Evolutionary conservation across 306 rosid species (phyloP).

Genomic region (Rubus parviflorus): DNA sequence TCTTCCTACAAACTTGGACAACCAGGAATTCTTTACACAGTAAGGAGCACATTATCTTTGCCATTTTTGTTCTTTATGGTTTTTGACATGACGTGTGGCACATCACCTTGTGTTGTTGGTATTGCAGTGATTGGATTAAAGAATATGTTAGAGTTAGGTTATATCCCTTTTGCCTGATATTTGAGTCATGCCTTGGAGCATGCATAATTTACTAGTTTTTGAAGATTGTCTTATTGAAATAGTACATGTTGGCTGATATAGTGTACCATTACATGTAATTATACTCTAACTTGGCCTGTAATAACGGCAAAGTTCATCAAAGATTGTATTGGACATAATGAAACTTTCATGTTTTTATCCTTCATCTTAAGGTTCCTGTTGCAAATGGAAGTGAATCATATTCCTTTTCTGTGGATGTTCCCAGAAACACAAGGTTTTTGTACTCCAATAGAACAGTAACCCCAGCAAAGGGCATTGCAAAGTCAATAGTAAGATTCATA

Average conservation of each 20-base stretch:
- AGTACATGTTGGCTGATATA: constrained; percentile 12
- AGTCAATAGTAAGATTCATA: constrained; percentile 76
- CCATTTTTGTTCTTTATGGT: constrained; percentile 26
- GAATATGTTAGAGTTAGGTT: constrained; percentile 44
- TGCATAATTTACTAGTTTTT: not conserved
- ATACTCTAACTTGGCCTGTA: constrained; percentile 17
- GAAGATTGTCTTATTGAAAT: constrained; percentile 6
- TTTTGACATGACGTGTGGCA: constrained; percentile 25
- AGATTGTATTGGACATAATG: not conserved
- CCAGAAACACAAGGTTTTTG: constrained; percentile 92
- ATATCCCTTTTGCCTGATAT: not conserved
- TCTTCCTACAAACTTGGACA: constrained; percentile 87
- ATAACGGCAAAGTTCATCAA: constrained; percentile 4
- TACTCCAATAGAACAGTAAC: constrained; percentile 78
- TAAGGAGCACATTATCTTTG: constrained; percentile 48
- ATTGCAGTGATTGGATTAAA: constrained; percentile 68
- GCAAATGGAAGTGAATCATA: constrained; percentile 97
- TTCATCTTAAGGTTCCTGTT: constrained; percentile 65
- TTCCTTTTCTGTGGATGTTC: constrained; percentile 92
- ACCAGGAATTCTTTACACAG: constrained; percentile 77
- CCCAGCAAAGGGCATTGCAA: constrained; percentile 91
- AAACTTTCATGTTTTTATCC: constrained; percentile 23
- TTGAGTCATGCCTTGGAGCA: not conserved
- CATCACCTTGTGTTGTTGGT: constrained; percentile 34
- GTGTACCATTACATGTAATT: constrained; percentile 7